A percentile compares a stretch with the other conserved stretches of the same genome.
phyloP scores from a whole-genome alignment of 1,284 basidiomycete genomes.

The Farysia itapuensis region DNA sequence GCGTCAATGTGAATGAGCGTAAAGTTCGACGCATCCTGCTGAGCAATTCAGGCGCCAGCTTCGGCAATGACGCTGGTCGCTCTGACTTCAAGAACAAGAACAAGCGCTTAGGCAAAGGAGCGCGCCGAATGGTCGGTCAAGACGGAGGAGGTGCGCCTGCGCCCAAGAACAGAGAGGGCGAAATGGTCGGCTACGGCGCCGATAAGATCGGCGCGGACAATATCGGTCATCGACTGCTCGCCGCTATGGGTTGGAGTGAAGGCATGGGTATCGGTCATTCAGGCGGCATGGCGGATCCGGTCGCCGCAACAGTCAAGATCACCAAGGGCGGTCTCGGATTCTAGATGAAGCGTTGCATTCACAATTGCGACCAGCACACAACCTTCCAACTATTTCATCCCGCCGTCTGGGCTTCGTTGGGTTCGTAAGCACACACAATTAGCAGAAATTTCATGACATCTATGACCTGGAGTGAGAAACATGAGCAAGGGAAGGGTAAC shows the following conservation, averaged over 20 bases:
- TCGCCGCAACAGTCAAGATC: slow-evolving; percentile 55
- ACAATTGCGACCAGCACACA: too few species aligned
- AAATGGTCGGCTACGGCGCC: slow-evolving; percentile 54
- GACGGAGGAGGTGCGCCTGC: slow-evolving; percentile 25
- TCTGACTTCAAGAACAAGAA: slow-evolving; percentile 24
- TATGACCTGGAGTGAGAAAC: too few species aligned
- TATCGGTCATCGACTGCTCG: slow-evolving; percentile 54
- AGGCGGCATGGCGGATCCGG: slow-evolving; percentile 51
- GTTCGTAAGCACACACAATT: too few species aligned
- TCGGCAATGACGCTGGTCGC: slow-evolving; percentile 32
- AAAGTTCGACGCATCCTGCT: slow-evolving; percentile 39
- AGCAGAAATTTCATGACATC: too few species aligned
- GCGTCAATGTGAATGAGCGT: slow-evolving; percentile 25
- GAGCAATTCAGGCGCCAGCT: slow-evolving; percentile 30
- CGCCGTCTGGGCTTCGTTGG: too few species aligned
- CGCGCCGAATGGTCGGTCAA: slow-evolving; percentile 14
- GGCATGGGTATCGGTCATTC: slow-evolving; percentile 51
- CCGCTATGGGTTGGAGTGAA: slow-evolving; percentile 57
- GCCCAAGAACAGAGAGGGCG: slow-evolving; percentile 51
- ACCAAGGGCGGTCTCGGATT: slow-evolving; percentile 52
- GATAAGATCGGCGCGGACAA: slow-evolving; percentile 56
- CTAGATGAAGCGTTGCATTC: too few species aligned
- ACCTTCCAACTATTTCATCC: too few species aligned
- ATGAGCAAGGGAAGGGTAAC: too few species aligned
- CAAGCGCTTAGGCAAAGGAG: slow-evolving; percentile 18